Evolutionary conservation across 1,139 yeast genomes (phyloP).

Genomic region (Groenewaldozyma sp.): DNA sequence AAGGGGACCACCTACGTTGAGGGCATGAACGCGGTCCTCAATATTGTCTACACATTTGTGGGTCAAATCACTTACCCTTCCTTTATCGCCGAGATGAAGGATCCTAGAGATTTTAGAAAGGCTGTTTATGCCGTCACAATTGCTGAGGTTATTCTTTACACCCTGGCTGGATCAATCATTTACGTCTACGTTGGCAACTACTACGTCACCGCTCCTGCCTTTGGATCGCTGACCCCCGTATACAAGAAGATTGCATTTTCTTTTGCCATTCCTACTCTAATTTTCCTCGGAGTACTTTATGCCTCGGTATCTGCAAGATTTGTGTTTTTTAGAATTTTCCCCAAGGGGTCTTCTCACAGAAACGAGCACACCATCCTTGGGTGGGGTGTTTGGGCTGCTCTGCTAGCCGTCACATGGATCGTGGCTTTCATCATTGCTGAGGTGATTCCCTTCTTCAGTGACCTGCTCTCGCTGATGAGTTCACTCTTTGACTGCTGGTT

Average conservation of each 20-base stretch:
- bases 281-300: slow-evolving; percentile 49
- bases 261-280: slow-evolving; percentile 51
- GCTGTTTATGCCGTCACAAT: slow-evolving; percentile 45
- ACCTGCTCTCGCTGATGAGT: slow-evolving; percentile 50
- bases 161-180: slow-evolving; percentile 47
- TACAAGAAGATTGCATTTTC: slow-evolving; percentile 49
- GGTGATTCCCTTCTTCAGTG: slow-evolving; percentile 55
- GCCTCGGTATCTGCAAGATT: slow-evolving; percentile 47
- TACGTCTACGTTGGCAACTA: slow-evolving; percentile 50
- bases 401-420: slow-evolving; percentile 41
- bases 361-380: slow-evolving; percentile 42
- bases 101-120: slow-evolving; percentile 49
- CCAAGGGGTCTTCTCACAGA: slow-evolving; percentile 36
- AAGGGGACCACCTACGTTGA: slow-evolving; percentile 44
- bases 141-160: slow-evolving; percentile 41
- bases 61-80: slow-evolving; percentile 58
- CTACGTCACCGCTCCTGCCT: slow-evolving; percentile 51
- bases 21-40: slow-evolving; percentile 49
- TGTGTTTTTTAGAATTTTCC: slow-evolving; percentile 39
- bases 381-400: slow-evolving; percentile 44
- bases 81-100: slow-evolving; percentile 51
- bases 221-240: slow-evolving; percentile 40
- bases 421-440: slow-evolving; percentile 50
- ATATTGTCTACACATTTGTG: slow-evolving; percentile 53
- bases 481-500: slow-evolving; percentile 59